A percentile compares a stretch with the other conserved stretches of the same genome.
Conservation (phyloP, 1,284 basidiomycete species). For the Ustanciosporium gigantosporum region DNA sequence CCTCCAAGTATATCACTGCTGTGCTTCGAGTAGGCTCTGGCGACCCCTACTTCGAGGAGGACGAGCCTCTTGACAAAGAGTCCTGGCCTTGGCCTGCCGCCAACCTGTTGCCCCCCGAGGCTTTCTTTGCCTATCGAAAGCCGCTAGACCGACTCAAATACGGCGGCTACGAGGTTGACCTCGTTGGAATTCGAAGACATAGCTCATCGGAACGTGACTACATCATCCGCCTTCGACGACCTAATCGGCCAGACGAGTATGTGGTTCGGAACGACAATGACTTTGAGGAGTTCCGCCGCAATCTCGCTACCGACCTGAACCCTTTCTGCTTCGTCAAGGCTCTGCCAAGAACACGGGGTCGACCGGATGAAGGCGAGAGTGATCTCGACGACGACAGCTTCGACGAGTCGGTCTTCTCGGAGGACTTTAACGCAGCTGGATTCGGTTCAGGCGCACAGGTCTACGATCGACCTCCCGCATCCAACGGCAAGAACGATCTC, state of each 20-base stretch:
- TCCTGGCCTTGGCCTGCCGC: slow-evolving; percentile 47
- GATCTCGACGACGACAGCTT: slow-evolving; percentile 28
- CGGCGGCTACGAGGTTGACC: slow-evolving; percentile 56
- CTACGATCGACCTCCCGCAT: slow-evolving; percentile 7
- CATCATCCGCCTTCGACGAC: slow-evolving; percentile 51
- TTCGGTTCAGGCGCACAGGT: slow-evolving; percentile 21
- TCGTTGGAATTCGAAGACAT: slow-evolving; percentile 46
- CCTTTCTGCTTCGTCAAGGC: slow-evolving; percentile 45
- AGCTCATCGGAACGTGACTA: slow-evolving; percentile 41
- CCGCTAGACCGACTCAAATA: slow-evolving; percentile 47
- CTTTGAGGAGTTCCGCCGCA: slow-evolving; percentile 49
- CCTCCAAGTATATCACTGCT: slow-evolving; percentile 46
- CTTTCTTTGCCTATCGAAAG: slow-evolving; percentile 52
- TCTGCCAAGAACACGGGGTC: slow-evolving; percentile 44
- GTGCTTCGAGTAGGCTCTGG: slow-evolving; percentile 46
- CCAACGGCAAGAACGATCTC: slow-evolving; percentile 3
- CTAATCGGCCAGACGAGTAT: slow-evolving; percentile 45
- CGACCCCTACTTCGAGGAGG: slow-evolving; percentile 41
- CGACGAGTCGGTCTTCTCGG: slow-evolving; percentile 16
- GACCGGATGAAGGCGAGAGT: slow-evolving; percentile 34
- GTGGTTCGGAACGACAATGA: slow-evolving; percentile 56
- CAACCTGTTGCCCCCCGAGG: slow-evolving; percentile 51
- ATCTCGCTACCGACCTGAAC: slow-evolving; percentile 47
- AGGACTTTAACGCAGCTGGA: slow-evolving; percentile 28
- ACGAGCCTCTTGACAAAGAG: slow-evolving; percentile 30